Percentiles rank a stretch among this genome's conserved stretches.
These are phyloP conservation scores for Craspedostauros australis DNA, from an alignment of 108 stramenopile species.

Conservation along the genomic window DNA sequence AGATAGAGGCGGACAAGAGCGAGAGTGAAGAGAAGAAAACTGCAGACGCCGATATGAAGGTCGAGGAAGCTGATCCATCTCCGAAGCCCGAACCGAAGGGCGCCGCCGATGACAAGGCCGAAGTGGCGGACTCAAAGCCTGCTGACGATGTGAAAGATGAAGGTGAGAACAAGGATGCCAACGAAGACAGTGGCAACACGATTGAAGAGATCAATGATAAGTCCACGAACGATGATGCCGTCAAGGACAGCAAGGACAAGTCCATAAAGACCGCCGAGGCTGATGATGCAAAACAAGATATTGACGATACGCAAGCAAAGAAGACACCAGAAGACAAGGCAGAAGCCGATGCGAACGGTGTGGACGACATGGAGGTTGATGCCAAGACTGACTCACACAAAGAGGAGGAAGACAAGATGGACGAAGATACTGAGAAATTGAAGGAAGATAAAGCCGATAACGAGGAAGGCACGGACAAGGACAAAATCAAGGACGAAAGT, in stretches of 20 bases:
- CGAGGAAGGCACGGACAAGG: neutral
- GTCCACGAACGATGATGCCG: neutral
- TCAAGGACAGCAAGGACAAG: neutral
- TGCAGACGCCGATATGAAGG: neutral
- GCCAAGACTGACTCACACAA: neutral
- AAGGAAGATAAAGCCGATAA: slow-evolving; percentile 1
- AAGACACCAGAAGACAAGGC: too few relatives aligned
- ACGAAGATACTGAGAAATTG: neutral
- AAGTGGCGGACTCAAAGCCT: too few relatives aligned
- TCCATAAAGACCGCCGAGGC: neutral
- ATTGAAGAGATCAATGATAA: neutral
- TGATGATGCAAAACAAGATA: neutral
- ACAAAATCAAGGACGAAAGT: neutral
- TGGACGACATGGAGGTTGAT: neutral
- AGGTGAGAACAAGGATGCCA: neutral
- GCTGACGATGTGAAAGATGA: too few relatives aligned
- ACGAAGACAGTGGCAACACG: neutral
- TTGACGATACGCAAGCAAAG: too few relatives aligned
- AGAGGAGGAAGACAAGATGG: neutral
- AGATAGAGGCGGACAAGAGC: neutral
- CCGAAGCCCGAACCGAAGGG: too few relatives aligned
- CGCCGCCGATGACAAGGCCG: too few relatives aligned
- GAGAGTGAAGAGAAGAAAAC: slow-evolving; percentile 1
- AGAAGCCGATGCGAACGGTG: neutral
- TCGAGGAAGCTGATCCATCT: neutral